Evolutionary conservation across 179 eudicot genomes (phyloP).

Genomic region (Vitellaria paradoxa): DNA sequence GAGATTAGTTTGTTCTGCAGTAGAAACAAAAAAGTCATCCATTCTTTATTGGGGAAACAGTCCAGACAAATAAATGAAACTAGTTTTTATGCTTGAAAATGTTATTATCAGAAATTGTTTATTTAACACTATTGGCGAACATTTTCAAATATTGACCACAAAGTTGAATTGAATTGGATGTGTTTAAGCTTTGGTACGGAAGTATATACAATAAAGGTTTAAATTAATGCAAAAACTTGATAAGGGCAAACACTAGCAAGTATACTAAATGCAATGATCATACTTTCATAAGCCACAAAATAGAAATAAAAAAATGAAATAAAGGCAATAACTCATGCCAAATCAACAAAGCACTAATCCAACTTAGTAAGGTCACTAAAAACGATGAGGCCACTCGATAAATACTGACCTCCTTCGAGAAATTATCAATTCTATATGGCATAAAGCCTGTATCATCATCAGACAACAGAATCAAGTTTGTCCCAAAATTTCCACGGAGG

Average conservation of each 20-base stretch:
- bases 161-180: neutral
- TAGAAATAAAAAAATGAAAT: neutral
- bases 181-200: neutral
- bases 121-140: neutral
- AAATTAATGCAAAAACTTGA: neutral
- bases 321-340: neutral
- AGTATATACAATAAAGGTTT: neutral
- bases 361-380: neutral
- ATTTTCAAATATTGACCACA: neutral
- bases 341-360: neutral
- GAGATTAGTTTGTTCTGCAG: neutral
- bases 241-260: too few species aligned
- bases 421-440: slow-evolving; percentile 95
- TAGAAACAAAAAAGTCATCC: neutral
- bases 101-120: neutral
- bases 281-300: neutral
- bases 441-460: slow-evolving; percentile 96
- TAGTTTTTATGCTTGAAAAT: neutral
- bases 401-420: slow-evolving; percentile 81
- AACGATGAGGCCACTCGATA: neutral
- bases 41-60: neutral
- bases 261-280: neutral
- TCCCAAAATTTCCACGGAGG: slow-evolving; percentile 72
- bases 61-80: neutral
- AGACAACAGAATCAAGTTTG: slow-evolving; percentile 82